Evolutionary conservation across 345 rosid species (phyloP).

Genomic region (Eucalyptus sideroxylon): DNA sequence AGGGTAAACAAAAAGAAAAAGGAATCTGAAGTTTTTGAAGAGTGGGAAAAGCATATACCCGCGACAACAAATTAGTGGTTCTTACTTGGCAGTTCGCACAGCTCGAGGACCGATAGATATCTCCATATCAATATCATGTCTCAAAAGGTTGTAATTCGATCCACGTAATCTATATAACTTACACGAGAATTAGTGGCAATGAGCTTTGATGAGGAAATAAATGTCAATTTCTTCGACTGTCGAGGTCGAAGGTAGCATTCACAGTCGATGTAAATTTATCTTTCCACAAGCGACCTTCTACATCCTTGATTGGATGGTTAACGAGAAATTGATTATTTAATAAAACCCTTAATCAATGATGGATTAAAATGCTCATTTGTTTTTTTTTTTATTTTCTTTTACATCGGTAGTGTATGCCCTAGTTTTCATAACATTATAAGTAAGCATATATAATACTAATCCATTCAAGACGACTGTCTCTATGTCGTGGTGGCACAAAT

Average conservation of each 20-base stretch:
- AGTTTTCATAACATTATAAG: background rate
- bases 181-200: background rate
- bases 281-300: too few species aligned
- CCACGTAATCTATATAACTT: too few species aligned
- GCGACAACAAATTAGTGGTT: background rate
- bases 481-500: too few species aligned
- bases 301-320: too few species aligned
- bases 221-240: background rate
- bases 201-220: background rate
- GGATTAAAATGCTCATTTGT: too few species aligned
- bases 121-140: too few species aligned
- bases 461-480: background rate
- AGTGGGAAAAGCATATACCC: background rate
- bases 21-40: background rate
- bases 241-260: background rate
- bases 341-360: too few species aligned
- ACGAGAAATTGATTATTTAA: too few species aligned
- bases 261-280: background rate
- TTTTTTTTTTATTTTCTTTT: too few species aligned
- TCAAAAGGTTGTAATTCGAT: too few species aligned
- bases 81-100: background rate
- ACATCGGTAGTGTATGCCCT: background rate
- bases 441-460: too few species aligned
- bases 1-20: background rate
- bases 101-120: background rate